Evolutionary conservation across 108 stramenopile species (phyloP).

Genomic region (Poteriospumella lacustris): DNA sequence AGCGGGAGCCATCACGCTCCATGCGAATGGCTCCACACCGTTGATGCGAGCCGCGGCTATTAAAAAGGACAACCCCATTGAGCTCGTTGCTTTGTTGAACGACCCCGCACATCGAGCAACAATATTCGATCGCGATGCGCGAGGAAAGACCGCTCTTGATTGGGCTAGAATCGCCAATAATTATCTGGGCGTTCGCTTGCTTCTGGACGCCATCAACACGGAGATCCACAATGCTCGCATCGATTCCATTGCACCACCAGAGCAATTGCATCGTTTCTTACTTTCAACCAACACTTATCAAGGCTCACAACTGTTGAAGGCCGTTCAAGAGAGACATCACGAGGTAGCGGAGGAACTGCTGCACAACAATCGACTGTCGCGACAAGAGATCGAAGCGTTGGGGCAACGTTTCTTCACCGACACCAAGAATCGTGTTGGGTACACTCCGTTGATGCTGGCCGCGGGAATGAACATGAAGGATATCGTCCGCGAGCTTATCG

Average conservation of each 20-base stretch:
- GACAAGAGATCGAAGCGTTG: not conserved
- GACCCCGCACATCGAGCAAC: no score
- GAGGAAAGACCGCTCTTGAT: slow-evolving; percentile 16
- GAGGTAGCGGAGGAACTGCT: not conserved
- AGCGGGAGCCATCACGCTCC: no score
- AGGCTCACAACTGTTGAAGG: not conserved
- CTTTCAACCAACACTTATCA: not conserved
- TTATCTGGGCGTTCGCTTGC: not conserved
- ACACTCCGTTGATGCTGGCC: slow-evolving; percentile 19
- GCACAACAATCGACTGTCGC: not conserved
- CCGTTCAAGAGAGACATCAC: slow-evolving; percentile 5
- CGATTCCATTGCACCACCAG: not conserved
- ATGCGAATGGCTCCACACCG: no score
- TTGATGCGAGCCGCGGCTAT: no score
- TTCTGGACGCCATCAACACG: not conserved
- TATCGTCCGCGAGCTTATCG: not conserved
- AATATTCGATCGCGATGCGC: not conserved
- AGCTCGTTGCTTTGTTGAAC: no score
- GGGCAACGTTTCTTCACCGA: slow-evolving; percentile 6
- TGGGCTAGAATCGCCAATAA: slow-evolving; percentile 17
- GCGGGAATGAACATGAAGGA: slow-evolving; percentile 19
- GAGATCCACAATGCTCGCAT: slow-evolving; percentile 11
- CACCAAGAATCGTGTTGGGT: not conserved
- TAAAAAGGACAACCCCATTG: no score
- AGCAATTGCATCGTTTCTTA: not conserved